These are phyloP conservation scores for Cercospora citrullina DNA, from an alignment of 2,329 filamentous ascomycete species.

Conservation along the genomic window DNA sequence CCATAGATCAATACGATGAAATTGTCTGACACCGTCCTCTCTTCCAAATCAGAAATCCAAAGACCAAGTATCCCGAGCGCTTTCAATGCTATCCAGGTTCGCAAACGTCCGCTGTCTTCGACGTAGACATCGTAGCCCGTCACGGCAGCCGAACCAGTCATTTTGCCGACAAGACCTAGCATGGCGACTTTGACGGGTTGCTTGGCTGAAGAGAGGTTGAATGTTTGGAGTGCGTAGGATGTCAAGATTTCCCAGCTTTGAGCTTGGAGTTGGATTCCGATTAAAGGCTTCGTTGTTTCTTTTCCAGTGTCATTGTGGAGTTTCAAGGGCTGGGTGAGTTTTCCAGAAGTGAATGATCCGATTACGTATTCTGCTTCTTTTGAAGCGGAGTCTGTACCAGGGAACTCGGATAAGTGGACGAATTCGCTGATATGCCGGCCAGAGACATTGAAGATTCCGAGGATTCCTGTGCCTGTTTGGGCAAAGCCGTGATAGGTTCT, in stretches of 20 bases:
- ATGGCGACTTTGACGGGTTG: conserved; percentile 61
- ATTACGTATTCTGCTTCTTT: conserved; percentile 65
- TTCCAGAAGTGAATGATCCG: conserved; percentile 68
- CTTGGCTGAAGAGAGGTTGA: conserved; percentile 41
- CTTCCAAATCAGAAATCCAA: conserved; percentile 70
- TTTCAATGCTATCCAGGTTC: conserved; percentile 70
- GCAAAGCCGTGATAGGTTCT: conserved; percentile 72
- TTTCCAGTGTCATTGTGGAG: conserved; percentile 44
- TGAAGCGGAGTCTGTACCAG: conserved; percentile 58
- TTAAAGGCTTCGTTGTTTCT: not conserved
- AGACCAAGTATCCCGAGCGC: conserved; percentile 76
- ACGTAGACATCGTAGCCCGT: conserved; percentile 61
- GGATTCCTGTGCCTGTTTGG: conserved; percentile 69
- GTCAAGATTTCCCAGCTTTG: conserved; percentile 59
- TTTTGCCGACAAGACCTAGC: conserved; percentile 79
- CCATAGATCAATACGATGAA: conserved; percentile 64
- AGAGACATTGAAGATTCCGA: conserved; percentile 83
- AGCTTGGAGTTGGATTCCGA: conserved; percentile 63
- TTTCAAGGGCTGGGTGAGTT: conserved; percentile 53
- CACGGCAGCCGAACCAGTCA: conserved; percentile 83
- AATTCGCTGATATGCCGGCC: conserved; percentile 64
- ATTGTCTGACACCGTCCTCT: conserved; percentile 43
- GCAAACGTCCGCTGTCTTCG: conserved; percentile 60
- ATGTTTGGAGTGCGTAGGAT: conserved; percentile 65
- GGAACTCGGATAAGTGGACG: conserved; percentile 69